These are phyloP conservation scores for Xylaria acuta DNA, from an alignment of 495 filamentous ascomycete species.

Conservation along the genomic window DNA sequence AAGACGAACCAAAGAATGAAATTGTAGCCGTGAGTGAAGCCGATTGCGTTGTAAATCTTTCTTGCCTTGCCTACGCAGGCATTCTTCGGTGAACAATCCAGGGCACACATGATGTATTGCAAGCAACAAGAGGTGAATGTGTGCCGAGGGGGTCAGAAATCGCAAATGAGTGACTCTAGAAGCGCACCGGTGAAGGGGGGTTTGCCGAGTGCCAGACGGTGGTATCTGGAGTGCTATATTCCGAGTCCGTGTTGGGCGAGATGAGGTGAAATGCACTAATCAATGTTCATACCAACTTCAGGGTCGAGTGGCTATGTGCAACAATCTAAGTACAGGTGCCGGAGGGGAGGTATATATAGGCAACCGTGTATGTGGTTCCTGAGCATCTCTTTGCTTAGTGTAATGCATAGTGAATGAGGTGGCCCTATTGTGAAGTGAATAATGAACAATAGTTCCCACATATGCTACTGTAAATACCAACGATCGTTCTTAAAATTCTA, in stretches of 20 bases:
- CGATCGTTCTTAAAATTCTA: neutral
- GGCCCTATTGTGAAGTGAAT: neutral
- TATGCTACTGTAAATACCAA: neutral
- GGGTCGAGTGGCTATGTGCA: neutral
- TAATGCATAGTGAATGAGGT: neutral
- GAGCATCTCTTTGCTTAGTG: neutral
- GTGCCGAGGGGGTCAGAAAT: too few relatives aligned
- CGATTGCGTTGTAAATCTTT: constrained; percentile 24
- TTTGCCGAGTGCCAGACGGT: too few relatives aligned
- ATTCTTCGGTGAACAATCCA: neutral
- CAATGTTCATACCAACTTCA: neutral
- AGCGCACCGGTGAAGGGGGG: too few relatives aligned
- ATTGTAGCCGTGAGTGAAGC: constrained; percentile 48
- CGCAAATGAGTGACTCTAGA: neutral
- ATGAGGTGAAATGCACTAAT: neutral
- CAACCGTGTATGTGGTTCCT: neutral
- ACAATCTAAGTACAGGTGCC: neutral
- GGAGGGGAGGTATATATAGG: neutral
- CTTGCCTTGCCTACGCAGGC: neutral
- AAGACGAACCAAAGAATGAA: constrained; percentile 48
- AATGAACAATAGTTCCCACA: neutral
- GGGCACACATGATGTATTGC: neutral
- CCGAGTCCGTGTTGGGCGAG: too few relatives aligned
- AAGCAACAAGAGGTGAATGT: too few relatives aligned
- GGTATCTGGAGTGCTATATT: too few relatives aligned